Evolutionary conservation across 2,329 filamentous ascomycete genomes (phyloP).

Genomic region (Fusarium luffae): DNA sequence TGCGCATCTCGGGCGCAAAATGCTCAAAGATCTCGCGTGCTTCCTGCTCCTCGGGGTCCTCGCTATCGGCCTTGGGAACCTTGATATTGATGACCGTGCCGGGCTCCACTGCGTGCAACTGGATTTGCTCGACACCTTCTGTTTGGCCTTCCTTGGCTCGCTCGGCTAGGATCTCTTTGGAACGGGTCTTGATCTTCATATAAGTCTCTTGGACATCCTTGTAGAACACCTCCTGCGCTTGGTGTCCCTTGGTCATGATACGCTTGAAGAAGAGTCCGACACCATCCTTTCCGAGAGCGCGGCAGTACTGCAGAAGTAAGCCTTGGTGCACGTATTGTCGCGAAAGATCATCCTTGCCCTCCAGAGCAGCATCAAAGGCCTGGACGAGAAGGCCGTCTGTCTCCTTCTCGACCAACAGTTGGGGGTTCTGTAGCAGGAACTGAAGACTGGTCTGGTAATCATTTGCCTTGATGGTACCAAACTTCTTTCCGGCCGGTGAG

Average conservation of each 20-base stretch:
- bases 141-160: conserved; percentile 61
- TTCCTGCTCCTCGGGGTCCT: conserved; percentile 71
- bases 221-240: conserved; percentile 89
- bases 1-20: conserved; percentile 83
- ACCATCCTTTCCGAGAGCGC: conserved; percentile 86
- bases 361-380: conserved; percentile 88
- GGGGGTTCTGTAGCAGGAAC: conserved; percentile 82
- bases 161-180: conserved; percentile 74
- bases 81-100: conserved; percentile 90
- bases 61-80: conserved; percentile 76
- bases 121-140: conserved; percentile 93
- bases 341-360: conserved; percentile 79
- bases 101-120: conserved; percentile 94
- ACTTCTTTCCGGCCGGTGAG: conserved; percentile 80
- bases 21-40: conserved; percentile 82
- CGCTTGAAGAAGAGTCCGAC: conserved; percentile 96
- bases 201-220: conserved; percentile 95
- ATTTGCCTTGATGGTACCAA: conserved; percentile 79
- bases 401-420: conserved; percentile 84
- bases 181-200: conserved; percentile 79
- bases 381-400: conserved; percentile 91
- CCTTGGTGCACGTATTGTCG: conserved; percentile 93
- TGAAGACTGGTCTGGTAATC: conserved; percentile 79
- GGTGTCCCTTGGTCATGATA: conserved; percentile 88
- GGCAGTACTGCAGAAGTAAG: conserved; percentile 92